Evolutionary conservation across 2,329 filamentous ascomycete genomes (phyloP), one percentile per base, ranked within the genome.

Genomic region (Fusarium bactridioides): DNA sequence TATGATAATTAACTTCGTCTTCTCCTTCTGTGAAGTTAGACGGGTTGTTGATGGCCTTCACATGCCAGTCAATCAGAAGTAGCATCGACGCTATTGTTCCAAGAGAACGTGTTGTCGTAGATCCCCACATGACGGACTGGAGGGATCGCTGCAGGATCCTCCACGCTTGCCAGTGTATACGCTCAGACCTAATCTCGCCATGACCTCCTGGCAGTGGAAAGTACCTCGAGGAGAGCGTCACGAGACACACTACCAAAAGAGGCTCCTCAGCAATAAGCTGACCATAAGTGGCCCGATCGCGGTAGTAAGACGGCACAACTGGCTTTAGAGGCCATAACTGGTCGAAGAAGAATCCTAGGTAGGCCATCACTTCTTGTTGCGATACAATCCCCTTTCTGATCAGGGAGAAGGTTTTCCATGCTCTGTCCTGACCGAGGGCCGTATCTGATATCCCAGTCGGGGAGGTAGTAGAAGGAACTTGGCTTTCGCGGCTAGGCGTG

Each of bases 151-250:
- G 62, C 1, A 72, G 58, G 16, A 70, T 61, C 11, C 62, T 54
- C 69, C 69, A 72, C 19, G 63, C 35, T 40, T 70, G 67, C 67
- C 69, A 72, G 40, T 72, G 69, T 59, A 72, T 72, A 19, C 69
- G 37, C 45, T 72, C 69, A 0, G 69, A 70, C 35, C 62, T 53
- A 10, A 67, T 72, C 23, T 70, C 58, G 8, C 62, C 69, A 31
- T 70, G 69, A 2, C 15, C 9, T 3, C 69, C 67, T 3, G 69
- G 45, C 0, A 72, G 55, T 21, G 62, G 38, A 31, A 55, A 44
- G 27, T 70, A 72, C n/a, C 69, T 61, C 3, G 69, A 72, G 4
- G 67, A 40, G n/a, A 72, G 58, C 3, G 62, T 67, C 19, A 72
- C 58, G 23, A 72, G 48, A 18, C 69, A 72, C 5, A 51, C 56